Evolutionary conservation across 371 early-diverging fungal species (phyloP), one percentile per base, ranked within the genome.

Genomic region (Umbelopsis sp.): DNA sequence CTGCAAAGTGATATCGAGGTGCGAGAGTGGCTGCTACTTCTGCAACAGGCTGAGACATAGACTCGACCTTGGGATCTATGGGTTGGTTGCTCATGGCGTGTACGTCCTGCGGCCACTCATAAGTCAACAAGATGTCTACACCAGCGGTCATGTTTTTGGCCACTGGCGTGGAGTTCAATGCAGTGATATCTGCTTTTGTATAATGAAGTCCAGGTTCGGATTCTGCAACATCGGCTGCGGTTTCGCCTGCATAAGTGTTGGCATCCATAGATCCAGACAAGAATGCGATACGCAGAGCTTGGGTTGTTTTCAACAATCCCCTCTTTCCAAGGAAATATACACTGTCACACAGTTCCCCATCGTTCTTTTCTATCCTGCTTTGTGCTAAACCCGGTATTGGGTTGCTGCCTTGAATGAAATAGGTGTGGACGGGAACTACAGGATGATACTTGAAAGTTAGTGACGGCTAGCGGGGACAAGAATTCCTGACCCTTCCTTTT

Each of bases 1-100:
- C 72, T 10, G 94, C 91, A 84, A 97, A 95, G 72, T 94, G 94
- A 74, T 96, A 97, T 44, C 94, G 82, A 8, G 97, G 97, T 70
- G 92, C 87, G 29, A 94, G 70, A 12, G 76, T 71, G 41, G 76
- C 68, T 6, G 86, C 80, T 11, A 88, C 52, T 41, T 76, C 75
- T 22, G 91, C 78, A 67, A 91, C 73, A 8, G 78, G 73, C 11
- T 45, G 20, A 3, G 74, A 69, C 3, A 63, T 46, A n/a, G 75
- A 69, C 35, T 82, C 46, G 52, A 72, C 50, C 18, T 69, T 72
- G 9, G 70, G 64, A 10, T 50, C 20, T 10, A 48, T n/a, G 3
- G 71, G 44, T 65, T 46, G 53, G n/a, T 63, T 25, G 63, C 69
- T 66, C 64, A 63, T 44, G 51, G 73, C 52, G 22, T 70, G 64